Conservation (phyloP, 495 filamentous ascomycete species). For the Xylaria flabelliformis region DNA sequence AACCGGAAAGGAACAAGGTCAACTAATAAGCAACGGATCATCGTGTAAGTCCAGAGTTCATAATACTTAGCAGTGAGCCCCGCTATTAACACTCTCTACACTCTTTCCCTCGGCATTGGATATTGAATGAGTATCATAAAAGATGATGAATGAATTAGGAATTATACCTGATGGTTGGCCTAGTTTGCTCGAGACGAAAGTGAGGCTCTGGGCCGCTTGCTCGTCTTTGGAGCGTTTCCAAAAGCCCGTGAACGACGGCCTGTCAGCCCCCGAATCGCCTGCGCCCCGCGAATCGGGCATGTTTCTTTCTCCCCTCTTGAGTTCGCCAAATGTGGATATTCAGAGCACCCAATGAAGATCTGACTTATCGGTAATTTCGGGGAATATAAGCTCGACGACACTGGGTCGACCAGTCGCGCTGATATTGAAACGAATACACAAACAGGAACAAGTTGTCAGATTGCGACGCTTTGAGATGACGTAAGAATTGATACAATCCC, state of each 20-base stretch:
- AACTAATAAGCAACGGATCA: not conserved
- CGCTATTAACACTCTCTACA: not conserved
- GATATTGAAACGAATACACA: not conserved
- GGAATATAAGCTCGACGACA: not conserved
- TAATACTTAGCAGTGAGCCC: not conserved
- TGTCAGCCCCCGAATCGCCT: not conserved
- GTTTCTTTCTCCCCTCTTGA: not conserved
- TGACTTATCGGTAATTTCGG: not conserved
- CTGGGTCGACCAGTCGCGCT: not conserved
- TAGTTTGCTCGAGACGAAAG: conserved; percentile 43
- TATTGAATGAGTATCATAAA: not conserved
- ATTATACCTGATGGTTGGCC: conserved; percentile 35
- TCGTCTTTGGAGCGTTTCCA: conserved; percentile 48
- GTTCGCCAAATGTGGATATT: not conserved
- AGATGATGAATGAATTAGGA: not conserved
- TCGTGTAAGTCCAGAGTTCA: not conserved
- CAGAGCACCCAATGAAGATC: not conserved
- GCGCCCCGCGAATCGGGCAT: conserved; percentile 16
- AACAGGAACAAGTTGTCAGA: not conserved
- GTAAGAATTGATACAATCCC: conserved; percentile 9
- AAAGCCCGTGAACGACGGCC: conserved; percentile 46
- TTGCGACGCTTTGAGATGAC: conserved; percentile 5
- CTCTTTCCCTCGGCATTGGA: not conserved
- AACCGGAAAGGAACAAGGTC: not conserved
- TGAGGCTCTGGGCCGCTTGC: conserved; percentile 36